Evolutionary conservation across 305 asterid genomes (phyloP), one percentile per base, ranked within the genome.

Genomic region (Petunia hybrid): DNA sequence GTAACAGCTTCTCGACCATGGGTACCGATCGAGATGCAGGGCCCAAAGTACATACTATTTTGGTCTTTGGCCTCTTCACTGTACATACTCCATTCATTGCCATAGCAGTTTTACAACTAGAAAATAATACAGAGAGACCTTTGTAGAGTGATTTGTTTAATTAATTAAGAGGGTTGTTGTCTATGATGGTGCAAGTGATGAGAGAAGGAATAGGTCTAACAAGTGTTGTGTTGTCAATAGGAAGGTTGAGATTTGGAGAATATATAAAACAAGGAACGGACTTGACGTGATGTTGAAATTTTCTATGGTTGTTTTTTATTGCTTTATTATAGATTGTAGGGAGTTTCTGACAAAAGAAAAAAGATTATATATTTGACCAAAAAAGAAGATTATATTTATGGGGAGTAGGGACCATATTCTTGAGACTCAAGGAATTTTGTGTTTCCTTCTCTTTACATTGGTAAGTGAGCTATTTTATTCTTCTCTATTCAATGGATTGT

Each of bases 1-100:
- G 67, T 2, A 88, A 88, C 60, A 88, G 88, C 83, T 88, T 86
- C 79, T 88, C 89, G 9, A 81, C 16, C 91, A 88, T 84, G 10
- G 85, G 83, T 5, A 88, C 87, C 51, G 89, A 83, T 43, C 91
- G 85, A 69, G 86, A 88, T 31, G 88, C 88, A 0, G 91, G 91
- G 6, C 91, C 91, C 5, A 88, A 87, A 1, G 89, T 88, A 82
- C 91, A 88, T 1, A 88, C 91, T 70, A 88, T 88, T 85, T 88
- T 88, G 31, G 91, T 88, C 81, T 88, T 88, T 2, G 85, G 88
- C 71, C 85, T 62, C 45, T 71, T 71, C 43, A 46, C 61, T 13
- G 74, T 66, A 41, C 74, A 66, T 0, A 65, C 51, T 39, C 73
- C 51, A 39, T 71, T 46, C 43, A 71, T 71, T 43, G 61, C 61